These are phyloP conservation scores for Corynascus novoguineensis DNA, from an alignment of 495 filamentous ascomycete genomes.

Conservation along the genomic window DNA sequence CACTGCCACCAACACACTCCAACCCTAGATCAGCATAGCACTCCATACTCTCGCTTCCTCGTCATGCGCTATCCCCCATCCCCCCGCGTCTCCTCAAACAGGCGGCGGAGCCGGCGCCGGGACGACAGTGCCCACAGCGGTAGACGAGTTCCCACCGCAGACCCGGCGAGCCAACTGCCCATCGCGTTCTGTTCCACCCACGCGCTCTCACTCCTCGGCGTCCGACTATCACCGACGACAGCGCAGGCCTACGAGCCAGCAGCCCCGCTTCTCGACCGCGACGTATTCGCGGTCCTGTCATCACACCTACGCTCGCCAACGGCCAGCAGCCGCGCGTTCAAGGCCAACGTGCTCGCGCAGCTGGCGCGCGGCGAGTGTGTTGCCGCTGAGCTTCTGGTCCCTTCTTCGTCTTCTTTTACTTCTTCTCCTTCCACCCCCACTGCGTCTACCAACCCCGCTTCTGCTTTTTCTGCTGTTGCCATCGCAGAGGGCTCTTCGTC, in stretches of 20 bases:
- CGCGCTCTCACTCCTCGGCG: constrained; percentile 41
- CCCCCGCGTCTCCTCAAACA: neutral
- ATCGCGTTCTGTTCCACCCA: constrained; percentile 26
- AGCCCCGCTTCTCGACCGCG: constrained; percentile 35
- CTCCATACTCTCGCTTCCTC: constrained; percentile 48
- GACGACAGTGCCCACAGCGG: neutral
- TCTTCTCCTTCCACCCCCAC: neutral
- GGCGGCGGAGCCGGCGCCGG: too few species aligned
- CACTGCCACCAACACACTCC: constrained; percentile 1
- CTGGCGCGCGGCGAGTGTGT: constrained; percentile 39
- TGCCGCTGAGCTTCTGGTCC: constrained; percentile 34
- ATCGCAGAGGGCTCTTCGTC: too few species aligned
- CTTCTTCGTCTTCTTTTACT: neutral
- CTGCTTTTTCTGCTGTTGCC: too few species aligned
- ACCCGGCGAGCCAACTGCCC: constrained; percentile 7
- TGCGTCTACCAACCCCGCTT: too few species aligned
- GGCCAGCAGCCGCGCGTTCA: constrained; percentile 29
- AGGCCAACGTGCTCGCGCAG: constrained; percentile 33
- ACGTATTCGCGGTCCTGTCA: constrained; percentile 47
- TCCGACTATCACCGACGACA: too few species aligned
- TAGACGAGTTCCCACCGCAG: neutral
- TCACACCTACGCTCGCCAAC: constrained; percentile 34
- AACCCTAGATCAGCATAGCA: constrained; percentile 19
- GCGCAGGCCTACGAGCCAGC: constrained; percentile 20
- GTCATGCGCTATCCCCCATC: constrained; percentile 20